Evolutionary conservation across 441 rosid species (phyloP), one percentile per base, ranked within the genome.

Genomic region (Populus tomentosa): DNA sequence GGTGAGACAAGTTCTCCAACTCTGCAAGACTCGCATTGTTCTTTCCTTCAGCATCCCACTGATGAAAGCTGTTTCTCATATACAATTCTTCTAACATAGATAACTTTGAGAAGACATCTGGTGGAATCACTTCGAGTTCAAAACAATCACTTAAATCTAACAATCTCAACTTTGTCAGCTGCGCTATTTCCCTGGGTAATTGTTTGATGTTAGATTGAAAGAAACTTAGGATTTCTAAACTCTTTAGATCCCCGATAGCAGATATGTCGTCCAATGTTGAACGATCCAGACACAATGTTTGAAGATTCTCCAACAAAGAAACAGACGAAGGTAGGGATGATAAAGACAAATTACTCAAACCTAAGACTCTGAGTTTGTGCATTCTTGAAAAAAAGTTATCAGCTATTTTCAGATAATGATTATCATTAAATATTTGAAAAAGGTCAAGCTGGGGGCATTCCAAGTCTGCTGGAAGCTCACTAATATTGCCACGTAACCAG

Each of bases 271-370:
- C 36, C 78, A 80, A 11, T 6, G 10, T 1, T 2, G 80, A 70
- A 2, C 36, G 3, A 59, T 72, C 23, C 26, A 84, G 32, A 70
- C 80, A 61, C 64, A 84, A 20, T 18, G 84, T 56, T 1, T 7
- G 62, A 67, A 81, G 82, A 3, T 70, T 64, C 70, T 5, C 1
- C 4, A 84, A 53, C 8, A 33, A 42, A 53, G 32, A 1, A 42
- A 84, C 32, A 35, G 86, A 80, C 1, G 66, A 20, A 35, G 82
- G 84, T 4, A 81, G 67, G 10, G 76, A 16, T 2, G 14, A 10
- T 20, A 84, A 67, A 61, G 1, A 13, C 62, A 76, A 18, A 10
- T 7, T 64, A 0, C 32, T 35, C n/a, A 84, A 70, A 2, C 28
- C 30, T 30, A 81, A 23, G 14, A 81, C 79, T 16, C 20, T 84